Percentiles rank a stretch among this genome's conserved stretches.
These are phyloP conservation scores for Euclidium syriacum DNA, from an alignment of 345 rosid genomes.

Conservation along the genomic window DNA sequence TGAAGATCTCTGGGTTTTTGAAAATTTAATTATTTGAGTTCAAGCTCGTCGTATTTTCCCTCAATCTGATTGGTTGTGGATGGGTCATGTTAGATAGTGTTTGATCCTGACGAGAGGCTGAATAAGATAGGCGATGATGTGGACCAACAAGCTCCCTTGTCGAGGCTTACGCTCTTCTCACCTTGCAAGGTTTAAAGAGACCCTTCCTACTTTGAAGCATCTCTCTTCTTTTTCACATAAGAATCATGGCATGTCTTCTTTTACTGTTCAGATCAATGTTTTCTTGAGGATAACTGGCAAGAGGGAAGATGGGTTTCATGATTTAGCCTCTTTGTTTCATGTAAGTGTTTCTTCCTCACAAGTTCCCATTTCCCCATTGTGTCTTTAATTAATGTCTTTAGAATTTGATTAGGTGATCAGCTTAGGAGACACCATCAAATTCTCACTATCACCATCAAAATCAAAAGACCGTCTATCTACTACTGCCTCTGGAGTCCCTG, in stretches of 20 bases:
- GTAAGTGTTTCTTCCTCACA: slow-evolving; percentile 39
- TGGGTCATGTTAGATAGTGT: slow-evolving; percentile 51
- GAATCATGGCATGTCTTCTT: background rate
- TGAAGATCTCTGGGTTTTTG: background rate
- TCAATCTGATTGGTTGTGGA: slow-evolving; percentile 6
- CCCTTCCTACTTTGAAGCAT: slow-evolving; percentile 24
- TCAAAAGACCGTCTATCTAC: slow-evolving; percentile 71
- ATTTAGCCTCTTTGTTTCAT: slow-evolving; percentile 92
- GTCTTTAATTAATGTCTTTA: background rate
- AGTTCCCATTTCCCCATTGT: background rate
- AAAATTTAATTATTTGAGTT: background rate
- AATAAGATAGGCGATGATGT: slow-evolving; percentile 73
- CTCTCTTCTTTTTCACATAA: background rate
- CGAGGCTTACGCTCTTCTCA: slow-evolving; percentile 87
- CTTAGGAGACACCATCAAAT: slow-evolving; percentile 81
- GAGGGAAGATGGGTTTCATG: slow-evolving; percentile 92
- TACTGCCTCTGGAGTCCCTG: slow-evolving; percentile 78
- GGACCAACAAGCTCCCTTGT: slow-evolving; percentile 80
- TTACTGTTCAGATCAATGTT: slow-evolving; percentile 60
- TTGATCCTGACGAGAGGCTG: slow-evolving; percentile 74
- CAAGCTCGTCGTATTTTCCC: too few relatives aligned
- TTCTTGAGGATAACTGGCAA: slow-evolving; percentile 84
- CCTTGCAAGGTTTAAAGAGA: slow-evolving; percentile 77
- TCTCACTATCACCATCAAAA: slow-evolving; percentile 82
- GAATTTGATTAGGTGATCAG: slow-evolving; percentile 58